Percentiles rank a stretch among this genome's conserved stretches.
Conservation (phyloP, 177 flowering plant species). For the Vitis hybrid region DNA sequence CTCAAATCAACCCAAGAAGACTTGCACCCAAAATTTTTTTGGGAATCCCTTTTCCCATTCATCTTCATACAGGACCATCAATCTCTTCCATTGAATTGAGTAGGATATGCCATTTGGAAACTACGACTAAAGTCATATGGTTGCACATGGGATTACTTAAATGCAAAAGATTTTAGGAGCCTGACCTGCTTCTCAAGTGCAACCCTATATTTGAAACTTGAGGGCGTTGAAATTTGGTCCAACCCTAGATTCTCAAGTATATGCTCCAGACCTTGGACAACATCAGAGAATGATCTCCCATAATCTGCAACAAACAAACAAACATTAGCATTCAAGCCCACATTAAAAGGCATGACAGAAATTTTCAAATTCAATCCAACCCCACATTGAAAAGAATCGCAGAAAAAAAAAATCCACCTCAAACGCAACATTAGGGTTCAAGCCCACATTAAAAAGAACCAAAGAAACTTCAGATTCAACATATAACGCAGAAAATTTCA, state of each 20-base stretch:
- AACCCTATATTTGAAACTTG: slow-evolving; percentile 72
- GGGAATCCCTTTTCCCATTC: too few species aligned
- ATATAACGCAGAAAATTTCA: too few species aligned
- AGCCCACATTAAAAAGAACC: too few species aligned
- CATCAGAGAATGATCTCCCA: slow-evolving; percentile 88
- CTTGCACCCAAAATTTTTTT: too few species aligned
- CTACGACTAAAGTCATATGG: not conserved
- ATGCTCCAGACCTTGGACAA: slow-evolving; percentile 71
- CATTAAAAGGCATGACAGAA: not conserved
- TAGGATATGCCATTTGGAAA: not conserved
- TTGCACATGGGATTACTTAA: not conserved
- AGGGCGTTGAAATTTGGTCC: slow-evolving; percentile 54
- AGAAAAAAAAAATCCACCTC: not conserved
- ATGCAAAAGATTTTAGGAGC: slow-evolving; percentile 2
- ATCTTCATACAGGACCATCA: too few species aligned
- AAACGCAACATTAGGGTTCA: not conserved
- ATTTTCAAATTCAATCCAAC: not conserved
- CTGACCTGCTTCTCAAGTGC: slow-evolving; percentile 90
- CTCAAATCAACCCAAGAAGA: too few species aligned
- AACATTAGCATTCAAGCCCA: not conserved
- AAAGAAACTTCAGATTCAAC: too few species aligned
- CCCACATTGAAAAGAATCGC: not conserved
- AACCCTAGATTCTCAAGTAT: slow-evolving; percentile 62
- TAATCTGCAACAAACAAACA: slow-evolving; percentile 56
- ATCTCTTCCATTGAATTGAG: not conserved